Percentiles rank a stretch among this genome's conserved stretches.
Conservation (phyloP, 257 asterid species). For the Coffea eugenioides region DNA sequence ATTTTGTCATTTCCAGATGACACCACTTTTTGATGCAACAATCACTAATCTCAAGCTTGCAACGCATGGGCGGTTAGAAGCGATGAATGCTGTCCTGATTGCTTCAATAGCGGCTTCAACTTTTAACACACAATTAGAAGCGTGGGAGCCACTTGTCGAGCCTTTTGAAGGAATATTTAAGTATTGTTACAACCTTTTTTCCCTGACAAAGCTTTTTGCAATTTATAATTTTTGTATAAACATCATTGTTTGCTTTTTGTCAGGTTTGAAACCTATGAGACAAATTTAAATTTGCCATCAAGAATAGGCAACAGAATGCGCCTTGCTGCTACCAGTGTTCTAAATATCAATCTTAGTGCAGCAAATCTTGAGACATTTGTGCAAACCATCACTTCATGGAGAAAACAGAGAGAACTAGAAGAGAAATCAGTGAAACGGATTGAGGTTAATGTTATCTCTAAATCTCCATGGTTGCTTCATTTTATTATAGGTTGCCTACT, state of each 20-base stretch:
- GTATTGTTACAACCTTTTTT: constrained; percentile 36
- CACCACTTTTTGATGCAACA: constrained; percentile 97
- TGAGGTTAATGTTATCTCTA: constrained; percentile 48
- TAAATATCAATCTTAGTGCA: constrained; percentile 81
- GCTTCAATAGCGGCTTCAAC: constrained; percentile 93
- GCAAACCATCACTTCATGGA: constrained; percentile 81
- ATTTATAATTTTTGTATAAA: not conserved
- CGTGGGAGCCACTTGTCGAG: constrained; percentile 99
- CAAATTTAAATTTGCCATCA: constrained; percentile 52
- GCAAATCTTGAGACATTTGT: constrained; percentile 79
- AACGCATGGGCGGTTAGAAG: constrained; percentile 86
- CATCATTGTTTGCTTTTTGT: constrained; percentile 13
- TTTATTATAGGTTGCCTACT: constrained; percentile 19
- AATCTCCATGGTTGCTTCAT: not conserved
- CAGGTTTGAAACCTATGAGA: constrained; percentile 93
- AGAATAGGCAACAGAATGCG: constrained; percentile 78
- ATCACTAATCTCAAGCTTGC: constrained; percentile 91
- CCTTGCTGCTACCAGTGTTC: constrained; percentile 77
- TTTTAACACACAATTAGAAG: constrained; percentile 82
- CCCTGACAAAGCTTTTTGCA: not conserved
- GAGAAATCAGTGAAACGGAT: constrained; percentile 68
- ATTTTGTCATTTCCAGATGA: constrained; percentile 55
- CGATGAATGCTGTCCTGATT: constrained; percentile 85
- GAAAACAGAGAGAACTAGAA: constrained; percentile 88
- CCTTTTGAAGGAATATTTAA: constrained; percentile 97